Percentiles rank a stretch among this genome's conserved stretches.
Conservation (phyloP, 2,329 filamentous ascomycete genomes). For the Phaeosphaeria sp. region DNA sequence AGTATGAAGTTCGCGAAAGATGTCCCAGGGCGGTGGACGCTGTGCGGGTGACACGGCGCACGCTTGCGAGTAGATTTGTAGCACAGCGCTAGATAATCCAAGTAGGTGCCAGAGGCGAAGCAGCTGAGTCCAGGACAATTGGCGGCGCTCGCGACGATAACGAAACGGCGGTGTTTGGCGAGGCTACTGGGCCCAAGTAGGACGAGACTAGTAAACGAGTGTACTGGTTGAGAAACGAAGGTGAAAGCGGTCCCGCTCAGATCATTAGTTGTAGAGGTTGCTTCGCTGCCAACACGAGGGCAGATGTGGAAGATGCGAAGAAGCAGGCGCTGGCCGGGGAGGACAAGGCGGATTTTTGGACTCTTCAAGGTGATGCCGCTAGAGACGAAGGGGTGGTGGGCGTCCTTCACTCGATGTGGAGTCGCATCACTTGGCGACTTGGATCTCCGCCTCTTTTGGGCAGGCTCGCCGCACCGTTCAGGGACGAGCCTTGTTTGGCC, state of each 20-base stretch:
- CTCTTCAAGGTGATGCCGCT: background rate
- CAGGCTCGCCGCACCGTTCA: conserved; percentile 15
- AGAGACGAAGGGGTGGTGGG: background rate
- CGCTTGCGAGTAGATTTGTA: conserved; percentile 31
- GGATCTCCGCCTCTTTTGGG: conserved; percentile 15
- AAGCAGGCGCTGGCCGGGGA: conserved; percentile 15
- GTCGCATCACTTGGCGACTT: background rate
- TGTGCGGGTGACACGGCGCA: conserved; percentile 37
- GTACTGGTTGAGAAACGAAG: conserved; percentile 26
- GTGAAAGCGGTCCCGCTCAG: conserved; percentile 14
- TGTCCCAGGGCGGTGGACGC: conserved; percentile 28
- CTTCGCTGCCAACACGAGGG: conserved; percentile 26
- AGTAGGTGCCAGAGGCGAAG: conserved; percentile 14
- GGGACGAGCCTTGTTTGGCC: background rate
- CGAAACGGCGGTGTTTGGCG: conserved; percentile 10
- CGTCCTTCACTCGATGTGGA: background rate
- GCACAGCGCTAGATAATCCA: conserved; percentile 42
- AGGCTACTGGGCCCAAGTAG: conserved; percentile 7
- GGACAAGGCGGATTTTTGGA: conserved; percentile 2
- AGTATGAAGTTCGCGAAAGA: conserved; percentile 17
- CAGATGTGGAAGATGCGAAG: conserved; percentile 22
- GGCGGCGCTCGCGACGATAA: conserved; percentile 12
- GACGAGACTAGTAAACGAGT: conserved; percentile 31
- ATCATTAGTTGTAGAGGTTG: conserved; percentile 19
- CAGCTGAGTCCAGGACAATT: conserved; percentile 17